phyloP scores from a whole-genome alignment of 2,329 filamentous ascomycete species.

The Aspergillus versicolor region DNA sequence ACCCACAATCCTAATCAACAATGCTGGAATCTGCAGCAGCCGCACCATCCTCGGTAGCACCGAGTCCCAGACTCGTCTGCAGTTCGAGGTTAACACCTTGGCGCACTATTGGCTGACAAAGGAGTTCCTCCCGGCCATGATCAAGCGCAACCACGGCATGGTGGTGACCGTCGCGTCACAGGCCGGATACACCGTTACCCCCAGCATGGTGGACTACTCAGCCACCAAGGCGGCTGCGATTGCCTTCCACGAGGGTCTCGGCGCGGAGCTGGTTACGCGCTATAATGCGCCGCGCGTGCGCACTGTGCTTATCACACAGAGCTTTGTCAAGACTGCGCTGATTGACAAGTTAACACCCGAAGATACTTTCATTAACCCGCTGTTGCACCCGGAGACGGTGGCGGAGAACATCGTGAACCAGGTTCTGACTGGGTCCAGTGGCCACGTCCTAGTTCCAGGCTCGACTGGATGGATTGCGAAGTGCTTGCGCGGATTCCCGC shows the following conservation, averaged over 20 bases:
- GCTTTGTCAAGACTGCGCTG: slow-evolving; percentile 61
- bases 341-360: slow-evolving; percentile 58
- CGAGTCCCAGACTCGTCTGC: slow-evolving; percentile 59
- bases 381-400: slow-evolving; percentile 61
- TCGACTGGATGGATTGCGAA: slow-evolving; percentile 45
- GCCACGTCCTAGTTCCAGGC: slow-evolving; percentile 56
- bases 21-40: slow-evolving; percentile 47
- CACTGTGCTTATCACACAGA: slow-evolving; percentile 63
- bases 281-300: slow-evolving; percentile 65
- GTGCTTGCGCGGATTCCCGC: slow-evolving; percentile 54
- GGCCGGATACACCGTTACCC: slow-evolving; percentile 60
- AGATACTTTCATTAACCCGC: slow-evolving; percentile 52
- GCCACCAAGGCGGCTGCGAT: slow-evolving; percentile 66
- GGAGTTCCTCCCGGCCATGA: slow-evolving; percentile 67
- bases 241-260: slow-evolving; percentile 66
- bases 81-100: slow-evolving; percentile 70
- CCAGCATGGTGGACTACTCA: slow-evolving; percentile 67
- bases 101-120: slow-evolving; percentile 66
- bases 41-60: slow-evolving; percentile 60
- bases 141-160: slow-evolving; percentile 66
- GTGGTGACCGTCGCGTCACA: slow-evolving; percentile 68
- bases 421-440: slow-evolving; percentile 58
- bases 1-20: slow-evolving; percentile 62
- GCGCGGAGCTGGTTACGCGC: slow-evolving; percentile 56
- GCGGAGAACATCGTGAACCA: slow-evolving; percentile 63